phyloP scores from a whole-genome alignment of 2,329 filamentous ascomycete species.

The Fusarium sororula region DNA sequence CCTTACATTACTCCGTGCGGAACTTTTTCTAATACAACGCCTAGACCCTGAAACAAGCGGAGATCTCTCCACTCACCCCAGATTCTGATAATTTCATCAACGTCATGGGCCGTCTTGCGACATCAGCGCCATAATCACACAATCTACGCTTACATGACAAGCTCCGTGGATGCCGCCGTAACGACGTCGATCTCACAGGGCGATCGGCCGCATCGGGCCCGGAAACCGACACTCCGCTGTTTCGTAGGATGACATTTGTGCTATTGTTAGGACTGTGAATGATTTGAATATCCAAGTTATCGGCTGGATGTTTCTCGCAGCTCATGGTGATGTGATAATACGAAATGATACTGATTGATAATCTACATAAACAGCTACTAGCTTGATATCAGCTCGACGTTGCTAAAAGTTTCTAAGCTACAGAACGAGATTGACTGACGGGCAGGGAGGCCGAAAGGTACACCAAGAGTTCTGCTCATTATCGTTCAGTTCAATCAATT shows the following conservation, averaged over 20 bases:
- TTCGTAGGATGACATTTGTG: background rate
- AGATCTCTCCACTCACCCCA: slow-evolving; percentile 33
- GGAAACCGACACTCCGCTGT: slow-evolving; percentile 22
- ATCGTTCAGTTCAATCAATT: background rate
- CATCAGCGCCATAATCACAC: slow-evolving; percentile 44
- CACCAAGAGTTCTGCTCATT: background rate
- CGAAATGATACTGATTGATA: background rate
- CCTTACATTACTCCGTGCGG: background rate
- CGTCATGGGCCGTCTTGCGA: slow-evolving; percentile 35
- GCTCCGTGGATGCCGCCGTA: background rate
- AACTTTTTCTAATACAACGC: background rate
- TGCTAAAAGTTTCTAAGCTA: background rate
- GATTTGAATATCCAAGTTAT: background rate
- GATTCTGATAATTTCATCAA: slow-evolving; percentile 8
- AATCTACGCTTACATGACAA: slow-evolving; percentile 22
- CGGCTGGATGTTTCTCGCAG: background rate
- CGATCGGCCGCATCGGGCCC: slow-evolving; percentile 32
- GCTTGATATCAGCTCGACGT: background rate
- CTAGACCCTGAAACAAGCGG: slow-evolving; percentile 16
- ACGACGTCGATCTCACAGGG: slow-evolving; percentile 8
- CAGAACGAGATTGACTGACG: background rate
- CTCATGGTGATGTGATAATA: background rate
- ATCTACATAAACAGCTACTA: background rate
- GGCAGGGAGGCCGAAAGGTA: background rate
- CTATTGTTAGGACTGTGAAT: background rate